Percentiles rank a stretch among this genome's conserved stretches.
phyloP scores from a whole-genome alignment of 1,139 yeast species.

The Saccharomyces pastorianus region DNA sequence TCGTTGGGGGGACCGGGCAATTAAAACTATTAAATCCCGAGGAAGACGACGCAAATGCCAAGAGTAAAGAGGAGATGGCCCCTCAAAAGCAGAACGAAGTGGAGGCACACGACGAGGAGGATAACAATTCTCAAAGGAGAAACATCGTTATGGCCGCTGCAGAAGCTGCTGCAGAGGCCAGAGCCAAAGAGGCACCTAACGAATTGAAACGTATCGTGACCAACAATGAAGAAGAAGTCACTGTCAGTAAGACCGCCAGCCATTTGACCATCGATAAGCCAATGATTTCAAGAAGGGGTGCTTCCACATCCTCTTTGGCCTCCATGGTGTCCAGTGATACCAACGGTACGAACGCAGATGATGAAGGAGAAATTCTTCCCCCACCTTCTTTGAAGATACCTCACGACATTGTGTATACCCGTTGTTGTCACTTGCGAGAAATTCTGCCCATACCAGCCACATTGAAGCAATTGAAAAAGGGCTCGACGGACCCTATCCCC shows the following conservation, averaged over 20 bases:
- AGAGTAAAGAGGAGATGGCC: conserved; percentile 11
- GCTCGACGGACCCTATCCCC: conserved; percentile 62
- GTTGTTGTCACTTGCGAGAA: conserved; percentile 90
- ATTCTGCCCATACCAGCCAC: conserved; percentile 91
- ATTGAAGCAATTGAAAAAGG: conserved; percentile 66
- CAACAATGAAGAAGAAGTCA: conserved; percentile 37
- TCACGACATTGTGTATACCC: conserved; percentile 68
- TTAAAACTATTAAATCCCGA: conserved; percentile 35
- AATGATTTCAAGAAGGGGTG: conserved; percentile 36
- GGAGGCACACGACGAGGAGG: conserved; percentile 25
- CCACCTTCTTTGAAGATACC: conserved; percentile 31
- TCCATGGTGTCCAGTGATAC: conserved; percentile 16
- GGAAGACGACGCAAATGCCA: conserved; percentile 7
- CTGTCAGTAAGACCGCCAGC: conserved; percentile 38
- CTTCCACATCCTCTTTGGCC: conserved; percentile 19
- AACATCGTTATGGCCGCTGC: conserved; percentile 31
- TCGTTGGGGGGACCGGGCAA: conserved; percentile 73
- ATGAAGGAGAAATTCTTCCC: conserved; percentile 25
- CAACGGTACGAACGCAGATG: not conserved
- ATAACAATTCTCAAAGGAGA: conserved; percentile 21
- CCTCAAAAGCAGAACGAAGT: conserved; percentile 24
- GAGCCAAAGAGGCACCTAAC: conserved; percentile 31
- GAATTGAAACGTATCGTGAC: conserved; percentile 25
- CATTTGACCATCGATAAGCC: conserved; percentile 44
- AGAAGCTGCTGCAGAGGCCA: conserved; percentile 32